Base-by-base conservation (phyloP, 306 rosid species). In the Cicer bijugum region DNA sequence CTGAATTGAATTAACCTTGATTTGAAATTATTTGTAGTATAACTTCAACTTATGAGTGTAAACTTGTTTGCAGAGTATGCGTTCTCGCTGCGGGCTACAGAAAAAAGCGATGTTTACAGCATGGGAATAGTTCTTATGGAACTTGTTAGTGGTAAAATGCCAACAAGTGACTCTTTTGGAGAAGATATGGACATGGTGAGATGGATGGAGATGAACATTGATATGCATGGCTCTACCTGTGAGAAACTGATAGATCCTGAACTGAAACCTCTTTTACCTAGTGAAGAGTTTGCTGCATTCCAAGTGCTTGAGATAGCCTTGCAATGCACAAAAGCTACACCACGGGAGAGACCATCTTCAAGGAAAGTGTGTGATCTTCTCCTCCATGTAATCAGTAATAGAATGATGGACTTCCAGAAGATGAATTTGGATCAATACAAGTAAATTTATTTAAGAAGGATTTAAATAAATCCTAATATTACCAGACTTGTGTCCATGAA, bases 181-280 rank as follows among this genome's bases (percentile, higher is more conserved):
- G 83, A 74, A 76, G 97, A 86, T 35, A 83, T 94, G 89, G 96
- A 91, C 85, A 91, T 94, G 97, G 99, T 94, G 80, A 91, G 97
- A 75, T 94, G 99, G 99, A 84, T 91, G 11, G 96, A 89, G 84
- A 81, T 71, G 23, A 85, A 72, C 14, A 56, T 86, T 43, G 86
- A 87, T 61, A 79, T 71, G 90, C 85, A 80, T 43, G 90, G 77
- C 35, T 39, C 75, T 42, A 60, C 50, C 6, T 69, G 85, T 4
- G 95, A 85, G 80, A 90, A 85, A 68, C 5, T 94, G 82, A 79
- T 94, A 46, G 97, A 91, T 78, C 83, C 89, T 12, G 83, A 81
- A 14, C 69, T 91, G 81, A 87, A 76, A 63, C 91, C 97, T 23
- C 82, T 94, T 4, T 52, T 83, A 12, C 92, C 88, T 0, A 83